Conservation (phyloP, 495 filamentous ascomycete species). For the Echria macrotheca region DNA sequence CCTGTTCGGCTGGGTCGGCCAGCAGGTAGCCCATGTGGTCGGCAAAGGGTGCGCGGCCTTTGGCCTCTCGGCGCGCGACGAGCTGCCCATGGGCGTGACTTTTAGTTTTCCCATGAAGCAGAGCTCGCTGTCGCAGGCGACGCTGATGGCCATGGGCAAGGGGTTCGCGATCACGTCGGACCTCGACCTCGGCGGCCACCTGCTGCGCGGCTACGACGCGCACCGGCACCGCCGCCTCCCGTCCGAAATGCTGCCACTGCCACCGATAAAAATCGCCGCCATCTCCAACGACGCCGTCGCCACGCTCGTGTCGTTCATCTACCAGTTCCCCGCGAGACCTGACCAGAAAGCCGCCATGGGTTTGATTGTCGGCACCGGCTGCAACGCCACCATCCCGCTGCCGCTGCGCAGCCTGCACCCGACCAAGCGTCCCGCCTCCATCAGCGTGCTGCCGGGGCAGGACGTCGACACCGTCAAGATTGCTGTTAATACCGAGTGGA, state of each 20-base stretch:
- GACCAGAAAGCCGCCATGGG: slow-evolving; percentile 61
- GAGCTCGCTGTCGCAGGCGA: slow-evolving; percentile 66
- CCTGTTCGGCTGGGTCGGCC: slow-evolving; percentile 74
- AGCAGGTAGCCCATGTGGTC: slow-evolving; percentile 69
- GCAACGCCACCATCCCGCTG: slow-evolving; percentile 76
- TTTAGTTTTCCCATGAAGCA: slow-evolving; percentile 87
- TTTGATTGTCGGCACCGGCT: slow-evolving; percentile 77
- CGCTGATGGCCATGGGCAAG: slow-evolving; percentile 83
- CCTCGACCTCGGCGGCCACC: slow-evolving; percentile 63
- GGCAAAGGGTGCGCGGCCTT: slow-evolving; percentile 34
- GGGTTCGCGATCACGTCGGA: slow-evolving; percentile 73
- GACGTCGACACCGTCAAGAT: slow-evolving; percentile 52
- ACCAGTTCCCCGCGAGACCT: slow-evolving; percentile 41
- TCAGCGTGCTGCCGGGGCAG: slow-evolving; percentile 57
- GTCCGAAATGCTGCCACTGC: slow-evolving; percentile 50
- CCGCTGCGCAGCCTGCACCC: slow-evolving; percentile 57
- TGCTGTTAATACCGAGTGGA: slow-evolving; percentile 83
- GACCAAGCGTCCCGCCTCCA: slow-evolving; percentile 47
- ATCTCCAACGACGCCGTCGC: slow-evolving; percentile 81
- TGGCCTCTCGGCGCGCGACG: slow-evolving; percentile 24
- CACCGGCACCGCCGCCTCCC: no score
- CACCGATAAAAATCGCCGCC: slow-evolving; percentile 63
- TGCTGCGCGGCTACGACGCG: slow-evolving; percentile 62
- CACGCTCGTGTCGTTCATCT: slow-evolving; percentile 71
- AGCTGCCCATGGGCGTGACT: slow-evolving; percentile 72